These are phyloP conservation scores for Cercis canadensis DNA, from an alignment of 306 rosid genomes.

Conservation along the genomic window DNA sequence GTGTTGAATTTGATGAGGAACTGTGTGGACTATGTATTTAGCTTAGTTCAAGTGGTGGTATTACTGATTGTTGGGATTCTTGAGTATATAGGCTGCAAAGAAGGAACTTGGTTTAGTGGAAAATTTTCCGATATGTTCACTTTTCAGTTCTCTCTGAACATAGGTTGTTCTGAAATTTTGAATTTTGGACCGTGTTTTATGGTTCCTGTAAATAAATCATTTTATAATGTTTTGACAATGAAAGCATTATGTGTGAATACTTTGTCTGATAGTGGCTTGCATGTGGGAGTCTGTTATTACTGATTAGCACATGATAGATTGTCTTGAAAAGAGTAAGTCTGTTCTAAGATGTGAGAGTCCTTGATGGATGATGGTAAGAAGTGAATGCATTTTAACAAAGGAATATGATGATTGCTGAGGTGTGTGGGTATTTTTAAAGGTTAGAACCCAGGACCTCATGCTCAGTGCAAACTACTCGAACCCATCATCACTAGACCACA, in stretches of 20 bases:
- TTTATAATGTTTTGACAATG: background rate
- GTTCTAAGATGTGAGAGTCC: background rate
- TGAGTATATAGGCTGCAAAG: background rate
- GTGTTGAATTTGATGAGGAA: constrained; percentile 32
- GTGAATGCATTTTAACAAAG: background rate
- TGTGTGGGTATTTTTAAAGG: no score
- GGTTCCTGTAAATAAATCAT: background rate
- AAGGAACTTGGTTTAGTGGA: constrained; percentile 3
- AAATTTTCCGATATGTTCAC: background rate
- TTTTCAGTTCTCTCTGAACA: background rate
- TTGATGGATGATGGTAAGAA: background rate
- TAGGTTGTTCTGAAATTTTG: background rate
- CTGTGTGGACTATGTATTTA: constrained; percentile 23
- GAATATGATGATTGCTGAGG: background rate
- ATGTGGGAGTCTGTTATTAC: background rate
- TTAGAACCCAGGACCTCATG: no score
- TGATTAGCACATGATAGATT: background rate
- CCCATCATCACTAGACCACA: no score
- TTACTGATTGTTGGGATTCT: constrained; percentile 23
- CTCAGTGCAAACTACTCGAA: no score
- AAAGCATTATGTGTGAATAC: constrained; percentile 7
- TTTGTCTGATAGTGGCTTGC: constrained; percentile 4
- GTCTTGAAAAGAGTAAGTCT: background rate
- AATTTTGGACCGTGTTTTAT: background rate
- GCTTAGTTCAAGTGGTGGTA: background rate